Conservation (phyloP, 805 yeast species). For the Yamadazyma olivae region DNA sequence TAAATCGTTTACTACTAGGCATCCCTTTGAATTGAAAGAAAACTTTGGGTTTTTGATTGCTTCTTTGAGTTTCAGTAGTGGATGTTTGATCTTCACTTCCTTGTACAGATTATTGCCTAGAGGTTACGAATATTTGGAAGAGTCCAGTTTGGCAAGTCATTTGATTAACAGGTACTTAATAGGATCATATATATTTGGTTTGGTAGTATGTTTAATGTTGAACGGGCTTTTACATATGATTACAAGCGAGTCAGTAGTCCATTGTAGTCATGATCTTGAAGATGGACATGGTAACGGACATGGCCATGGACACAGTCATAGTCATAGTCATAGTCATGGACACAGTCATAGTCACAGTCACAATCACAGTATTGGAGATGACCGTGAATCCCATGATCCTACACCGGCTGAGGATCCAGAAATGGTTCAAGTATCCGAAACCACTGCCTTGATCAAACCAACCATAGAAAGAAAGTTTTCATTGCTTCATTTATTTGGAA, state of each 20-base stretch:
- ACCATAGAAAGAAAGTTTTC: constrained; percentile 6
- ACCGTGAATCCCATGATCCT: constrained; percentile 9
- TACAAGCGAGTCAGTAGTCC: constrained; percentile 81
- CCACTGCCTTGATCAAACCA: constrained; percentile 2
- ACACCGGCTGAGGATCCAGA: constrained; percentile 12
- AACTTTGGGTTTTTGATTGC: constrained; percentile 67
- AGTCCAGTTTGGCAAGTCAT: constrained; percentile 6
- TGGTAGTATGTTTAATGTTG: constrained; percentile 53
- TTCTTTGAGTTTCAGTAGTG: constrained; percentile 75
- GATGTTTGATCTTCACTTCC: constrained; percentile 79
- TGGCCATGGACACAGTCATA: constrained; percentile 12
- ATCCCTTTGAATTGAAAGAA: constrained; percentile 52
- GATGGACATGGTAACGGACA: constrained; percentile 7
- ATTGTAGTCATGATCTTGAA: constrained; percentile 66
- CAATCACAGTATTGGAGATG: too few relatives aligned
- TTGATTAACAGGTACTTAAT: constrained; percentile 36
- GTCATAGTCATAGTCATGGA: constrained; percentile 13
- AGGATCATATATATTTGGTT: constrained; percentile 55
- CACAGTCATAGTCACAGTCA: constrained; percentile 12
- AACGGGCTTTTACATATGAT: constrained; percentile 67
- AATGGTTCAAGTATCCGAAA: neutral
- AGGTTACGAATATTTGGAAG: constrained; percentile 45
- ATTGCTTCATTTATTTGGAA: constrained; percentile 6
- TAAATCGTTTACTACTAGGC: constrained; percentile 32
- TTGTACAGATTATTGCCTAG: constrained; percentile 76